Percentiles rank a stretch among this genome's conserved stretches.
These are phyloP conservation scores for Lineolata rhizophorae DNA, from an alignment of 495 filamentous ascomycete species.

Conservation along the genomic window DNA sequence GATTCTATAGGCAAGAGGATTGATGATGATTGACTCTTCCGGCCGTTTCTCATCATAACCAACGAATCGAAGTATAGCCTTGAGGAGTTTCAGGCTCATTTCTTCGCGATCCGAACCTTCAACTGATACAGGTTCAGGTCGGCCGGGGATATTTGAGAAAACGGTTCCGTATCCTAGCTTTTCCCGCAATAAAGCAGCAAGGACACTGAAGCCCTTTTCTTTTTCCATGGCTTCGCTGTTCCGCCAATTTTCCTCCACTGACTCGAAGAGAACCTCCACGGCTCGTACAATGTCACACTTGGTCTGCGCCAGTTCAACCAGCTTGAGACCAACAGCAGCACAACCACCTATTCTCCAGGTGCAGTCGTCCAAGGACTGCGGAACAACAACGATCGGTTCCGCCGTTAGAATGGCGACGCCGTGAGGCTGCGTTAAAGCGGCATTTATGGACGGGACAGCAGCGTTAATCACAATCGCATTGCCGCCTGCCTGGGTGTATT, in stretches of 20 bases:
- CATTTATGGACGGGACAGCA: conserved; percentile 71
- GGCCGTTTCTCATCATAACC: conserved; percentile 61
- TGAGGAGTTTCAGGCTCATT: conserved; percentile 50
- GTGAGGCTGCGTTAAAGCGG: conserved; percentile 54
- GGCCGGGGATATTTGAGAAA: conserved; percentile 1
- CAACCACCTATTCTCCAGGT: conserved; percentile 81
- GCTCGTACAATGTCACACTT: conserved; percentile 47
- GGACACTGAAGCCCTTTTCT: conserved; percentile 75
- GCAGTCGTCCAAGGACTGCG: conserved; percentile 73
- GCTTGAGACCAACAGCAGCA: conserved; percentile 58
- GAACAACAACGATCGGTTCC: conserved; percentile 58
- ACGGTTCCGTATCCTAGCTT: conserved; percentile 38
- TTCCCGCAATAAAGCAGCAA: conserved; percentile 51
- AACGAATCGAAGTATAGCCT: conserved; percentile 60
- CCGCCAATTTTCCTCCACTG: conserved; percentile 74
- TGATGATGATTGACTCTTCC: conserved; percentile 76
- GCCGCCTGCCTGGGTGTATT: conserved; percentile 46
- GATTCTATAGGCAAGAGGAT: conserved; percentile 80
- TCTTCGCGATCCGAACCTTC: conserved; percentile 30
- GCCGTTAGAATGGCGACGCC: conserved; percentile 68
- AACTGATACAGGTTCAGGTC: conserved; percentile 11
- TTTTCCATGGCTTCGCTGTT: conserved; percentile 97
- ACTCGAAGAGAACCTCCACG: conserved; percentile 62
- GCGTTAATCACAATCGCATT: conserved; percentile 73
- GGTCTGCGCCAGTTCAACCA: conserved; percentile 56